Base-by-base conservation (phyloP, 805 yeast genomes). In the Kodamaea hsintzibuensis region DNA sequence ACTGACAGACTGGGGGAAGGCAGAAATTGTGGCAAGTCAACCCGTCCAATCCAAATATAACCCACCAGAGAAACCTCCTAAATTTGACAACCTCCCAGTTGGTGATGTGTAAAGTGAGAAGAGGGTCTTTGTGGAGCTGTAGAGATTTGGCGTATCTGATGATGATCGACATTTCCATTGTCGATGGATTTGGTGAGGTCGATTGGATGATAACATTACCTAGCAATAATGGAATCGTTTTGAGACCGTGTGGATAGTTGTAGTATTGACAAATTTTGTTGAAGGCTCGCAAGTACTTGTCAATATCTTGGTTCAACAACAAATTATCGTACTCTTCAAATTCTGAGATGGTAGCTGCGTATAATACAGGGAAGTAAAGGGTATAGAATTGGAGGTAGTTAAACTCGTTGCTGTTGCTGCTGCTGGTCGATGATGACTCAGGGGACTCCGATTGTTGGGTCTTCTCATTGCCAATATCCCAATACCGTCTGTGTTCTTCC, bases 11-110 rank as follows among this genome's bases (percentile, higher is more conserved):
- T 1, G 88, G 88, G 0, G 83, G 78, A 33, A 81, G 64, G 62
- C 83, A 77, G 48, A 80, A 80, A 57, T 83, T 82, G 54, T 82
- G 77, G 39, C 86, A 77, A 7, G 84, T 80, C 55, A 81, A 72
- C 2, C 82, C 77, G 63, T 84, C 89, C 55, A 84, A 66, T 25
- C 82, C 81, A 56, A 83, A 82, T 7, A 84, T 80, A 39, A 82
- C 84, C 88, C 88, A 84, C 88, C 88, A 84, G n/a, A 84, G 63
- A 51, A 82, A 62, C 62, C 88, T 72, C 64, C 85, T 72, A 47
- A 77, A 71, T 55, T 82, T 83, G 6, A 84, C 76, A 18, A 77
- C 71, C 50, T 74, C 76, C 62, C 74, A 69, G 56, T 82, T 81
- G 2, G 75, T 70, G 38, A 82, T 73, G 42, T 79, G 75, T 55